Percentiles rank a stretch among this genome's conserved stretches.
These are phyloP conservation scores for Kluyveromyces wickerhamii DNA, from an alignment of 805 yeast species.

Conservation along the genomic window DNA sequence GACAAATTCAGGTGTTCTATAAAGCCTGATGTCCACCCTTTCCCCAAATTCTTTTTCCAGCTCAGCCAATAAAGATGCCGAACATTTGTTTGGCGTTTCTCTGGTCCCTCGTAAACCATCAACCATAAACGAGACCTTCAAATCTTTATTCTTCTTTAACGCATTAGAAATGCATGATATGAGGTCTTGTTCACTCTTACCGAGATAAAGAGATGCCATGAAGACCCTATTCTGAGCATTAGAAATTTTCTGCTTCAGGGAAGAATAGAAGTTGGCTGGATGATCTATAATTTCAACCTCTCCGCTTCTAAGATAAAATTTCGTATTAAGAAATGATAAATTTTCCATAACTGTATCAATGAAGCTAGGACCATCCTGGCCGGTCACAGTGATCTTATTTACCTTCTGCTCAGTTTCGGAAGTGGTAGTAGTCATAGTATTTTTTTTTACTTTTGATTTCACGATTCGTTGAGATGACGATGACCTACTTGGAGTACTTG, in stretches of 20 bases:
- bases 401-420: neutral
- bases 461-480: neutral
- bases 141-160: slow-evolving; percentile 45
- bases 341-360: slow-evolving; percentile 12
- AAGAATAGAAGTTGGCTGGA: slow-evolving; percentile 67
- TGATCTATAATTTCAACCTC: slow-evolving; percentile 53
- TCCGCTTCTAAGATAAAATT: slow-evolving; percentile 49
- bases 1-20: slow-evolving; percentile 78
- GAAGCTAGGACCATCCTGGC: slow-evolving; percentile 3
- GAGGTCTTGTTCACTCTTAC: slow-evolving; percentile 73
- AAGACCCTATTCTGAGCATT: slow-evolving; percentile 62
- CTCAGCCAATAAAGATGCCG: slow-evolving; percentile 66
- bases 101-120: slow-evolving; percentile 92
- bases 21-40: slow-evolving; percentile 74
- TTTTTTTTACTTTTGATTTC: neutral
- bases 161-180: slow-evolving; percentile 56
- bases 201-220: slow-evolving; percentile 79
- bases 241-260: slow-evolving; percentile 53
- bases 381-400: neutral
- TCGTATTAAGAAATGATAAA: slow-evolving; percentile 17
- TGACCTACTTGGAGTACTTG: neutral
- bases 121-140: slow-evolving; percentile 64
- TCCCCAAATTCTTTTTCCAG: slow-evolving; percentile 57
- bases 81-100: slow-evolving; percentile 72
- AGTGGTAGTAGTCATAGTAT: neutral